Conservation (phyloP, 352 stramenopile species). For the Thalassiosira livingstoniorum region DNA sequence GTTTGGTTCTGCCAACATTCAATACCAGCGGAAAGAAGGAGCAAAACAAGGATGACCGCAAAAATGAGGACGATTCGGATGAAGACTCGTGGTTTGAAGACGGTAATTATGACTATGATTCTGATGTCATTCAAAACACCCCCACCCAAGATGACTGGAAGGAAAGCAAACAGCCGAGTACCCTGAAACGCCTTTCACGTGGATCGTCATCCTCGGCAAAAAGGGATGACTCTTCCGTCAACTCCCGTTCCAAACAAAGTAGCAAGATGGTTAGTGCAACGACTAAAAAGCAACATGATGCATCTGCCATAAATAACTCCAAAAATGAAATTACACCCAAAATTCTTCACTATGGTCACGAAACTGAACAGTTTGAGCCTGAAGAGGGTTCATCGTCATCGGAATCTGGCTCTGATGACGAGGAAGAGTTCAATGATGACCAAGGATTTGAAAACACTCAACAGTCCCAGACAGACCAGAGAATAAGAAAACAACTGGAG, state of each 20-base stretch:
- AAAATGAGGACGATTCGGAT: constrained; percentile 41
- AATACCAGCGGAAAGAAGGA: constrained; percentile 18
- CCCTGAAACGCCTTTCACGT: constrained; percentile 60
- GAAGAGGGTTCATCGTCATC: constrained; percentile 13
- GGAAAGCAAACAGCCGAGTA: constrained; percentile 9
- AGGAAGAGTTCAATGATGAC: constrained; percentile 17
- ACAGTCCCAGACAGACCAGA: constrained; percentile 54
- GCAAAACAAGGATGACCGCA: constrained; percentile 4
- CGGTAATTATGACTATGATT: constrained; percentile 13
- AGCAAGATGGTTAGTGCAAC: background rate
- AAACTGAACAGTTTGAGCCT: constrained; percentile 27
- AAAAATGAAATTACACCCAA: constrained; percentile 40
- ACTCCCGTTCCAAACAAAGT: background rate
- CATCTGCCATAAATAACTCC: background rate
- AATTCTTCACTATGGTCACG: constrained; percentile 46
- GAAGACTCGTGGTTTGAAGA: constrained; percentile 10
- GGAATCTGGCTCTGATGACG: constrained; percentile 27
- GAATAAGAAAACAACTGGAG: constrained; percentile 42
- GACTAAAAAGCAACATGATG: constrained; percentile 17
- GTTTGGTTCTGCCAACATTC: constrained; percentile 50
- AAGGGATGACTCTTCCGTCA: constrained; percentile 9
- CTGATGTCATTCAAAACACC: constrained; percentile 53
- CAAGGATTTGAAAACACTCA: constrained; percentile 19
- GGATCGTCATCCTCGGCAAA: constrained; percentile 9
- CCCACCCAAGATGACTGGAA: constrained; percentile 42